These are phyloP conservation scores for Hydrangea macrophylla DNA, from an alignment of 148 eudicot genomes.

Conservation along the genomic window DNA sequence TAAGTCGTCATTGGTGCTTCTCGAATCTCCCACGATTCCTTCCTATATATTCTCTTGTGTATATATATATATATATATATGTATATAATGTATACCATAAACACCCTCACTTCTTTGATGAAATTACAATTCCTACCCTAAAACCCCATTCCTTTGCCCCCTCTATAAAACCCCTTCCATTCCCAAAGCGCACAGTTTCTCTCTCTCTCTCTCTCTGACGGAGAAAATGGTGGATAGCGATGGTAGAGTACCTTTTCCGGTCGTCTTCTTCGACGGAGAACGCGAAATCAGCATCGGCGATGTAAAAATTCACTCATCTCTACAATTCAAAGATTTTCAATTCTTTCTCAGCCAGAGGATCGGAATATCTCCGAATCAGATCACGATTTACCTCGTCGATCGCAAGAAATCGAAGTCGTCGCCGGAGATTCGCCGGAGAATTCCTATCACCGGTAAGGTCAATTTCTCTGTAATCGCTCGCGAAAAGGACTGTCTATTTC, in stretches of 20 bases:
- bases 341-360: slow-evolving; percentile 28
- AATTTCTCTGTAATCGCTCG: slow-evolving; percentile 24
- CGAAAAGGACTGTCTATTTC: slow-evolving; percentile 20
- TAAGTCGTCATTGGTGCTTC: no score
- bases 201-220: no score
- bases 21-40: no score
- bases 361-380: slow-evolving; percentile 42
- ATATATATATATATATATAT: no score
- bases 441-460: slow-evolving; percentile 38
- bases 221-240: slow-evolving; percentile 13
- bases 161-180: no score
- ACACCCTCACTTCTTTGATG: no score
- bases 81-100: no score
- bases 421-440: no score
- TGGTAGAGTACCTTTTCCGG: slow-evolving; percentile 20
- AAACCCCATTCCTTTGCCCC: no score
- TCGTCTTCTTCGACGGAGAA: slow-evolving; percentile 45
- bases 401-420: background rate
- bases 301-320: slow-evolving; percentile 20
- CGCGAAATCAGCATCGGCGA: slow-evolving; percentile 37
- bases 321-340: slow-evolving; percentile 36
- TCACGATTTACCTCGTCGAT: slow-evolving; percentile 37
- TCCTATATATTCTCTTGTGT: no score
- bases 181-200: no score
- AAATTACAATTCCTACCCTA: no score